Base-by-base conservation (phyloP, 345 rosid genomes). In the Euclidium syriacum region DNA sequence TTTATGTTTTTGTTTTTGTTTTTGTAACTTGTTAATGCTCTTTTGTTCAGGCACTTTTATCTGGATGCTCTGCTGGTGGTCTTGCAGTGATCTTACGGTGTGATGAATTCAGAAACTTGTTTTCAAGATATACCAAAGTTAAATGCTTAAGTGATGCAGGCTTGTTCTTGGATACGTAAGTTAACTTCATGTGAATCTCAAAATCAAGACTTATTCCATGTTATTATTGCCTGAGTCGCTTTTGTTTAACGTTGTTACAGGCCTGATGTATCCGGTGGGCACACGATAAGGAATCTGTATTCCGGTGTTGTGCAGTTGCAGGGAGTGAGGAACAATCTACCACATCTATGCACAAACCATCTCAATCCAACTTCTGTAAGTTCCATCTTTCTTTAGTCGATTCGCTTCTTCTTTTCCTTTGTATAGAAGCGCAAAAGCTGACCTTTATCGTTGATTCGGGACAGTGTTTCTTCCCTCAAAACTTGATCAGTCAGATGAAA, bases 71-170 rank as follows among this genome's bases (percentile, higher is more conserved):
- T 48, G 96, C 99, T 14, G 97, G 99, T 7, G 99, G 97, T 56
- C 55, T 94, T 23, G 99, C 99, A 25, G 70, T 95, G 36, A 86
- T 87, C 58, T 64, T 94, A 60, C 95, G 87, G 12, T 87, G 97
- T 61, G 99, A 94, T 5, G 87, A 86, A 68, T 94, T 94, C 70
- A 78, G 90, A 58, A 64, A 71, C 75, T 67, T 94, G 59, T 84
- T 90, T 53, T 83, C 88, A 4, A 14, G 75, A 60, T 61, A 11
- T 33, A 84, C 79, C n/a, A 81, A 35, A 82, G 90, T 94, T 27
- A 94, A 94, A 66, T 94, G 99, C 78, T 77, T 94, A 73, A 90
- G 96, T 54, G 99, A 95, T 72, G 99, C 89, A 0, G 99, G 99
- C 72, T 66, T 95, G 67, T 95, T 95, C 72, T 84, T 95, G 69